These are phyloP conservation scores for Trichophyton benhamiae DNA, from an alignment of 2,329 filamentous ascomycete species.

Conservation along the genomic window DNA sequence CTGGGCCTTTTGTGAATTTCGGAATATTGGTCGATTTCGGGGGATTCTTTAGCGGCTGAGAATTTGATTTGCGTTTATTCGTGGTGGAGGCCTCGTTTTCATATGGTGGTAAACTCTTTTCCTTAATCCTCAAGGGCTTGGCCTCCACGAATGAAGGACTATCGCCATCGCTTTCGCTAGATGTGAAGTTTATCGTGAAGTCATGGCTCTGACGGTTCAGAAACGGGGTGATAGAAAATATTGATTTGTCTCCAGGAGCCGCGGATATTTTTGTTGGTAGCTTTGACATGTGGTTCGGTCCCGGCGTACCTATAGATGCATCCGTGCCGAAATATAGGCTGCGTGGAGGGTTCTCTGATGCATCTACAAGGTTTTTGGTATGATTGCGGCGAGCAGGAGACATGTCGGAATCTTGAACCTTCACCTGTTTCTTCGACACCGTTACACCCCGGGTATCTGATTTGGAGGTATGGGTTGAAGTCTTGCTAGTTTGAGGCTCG, in stretches of 20 bases:
- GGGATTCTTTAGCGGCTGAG: neutral
- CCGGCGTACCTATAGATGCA: constrained; percentile 37
- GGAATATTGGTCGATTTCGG: neutral
- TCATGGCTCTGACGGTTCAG: constrained; percentile 58
- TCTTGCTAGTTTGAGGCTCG: neutral
- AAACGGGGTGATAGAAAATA: constrained; percentile 89
- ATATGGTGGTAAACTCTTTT: neutral
- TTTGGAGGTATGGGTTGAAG: constrained; percentile 22
- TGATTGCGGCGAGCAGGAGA: constrained; percentile 17
- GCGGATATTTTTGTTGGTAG: constrained; percentile 47
- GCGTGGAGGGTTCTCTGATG: neutral
- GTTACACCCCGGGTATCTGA: constrained; percentile 18
- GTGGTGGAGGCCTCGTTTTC: neutral
- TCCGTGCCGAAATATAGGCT: neutral
- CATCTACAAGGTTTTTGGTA: neutral
- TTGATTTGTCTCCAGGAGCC: constrained; percentile 70
- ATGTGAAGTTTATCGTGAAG: neutral
- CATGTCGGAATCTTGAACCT: constrained; percentile 27
- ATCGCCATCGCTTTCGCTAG: neutral
- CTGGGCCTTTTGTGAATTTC: neutral
- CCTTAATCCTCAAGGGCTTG: neutral
- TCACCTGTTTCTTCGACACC: constrained; percentile 22
- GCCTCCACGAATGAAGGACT: neutral
- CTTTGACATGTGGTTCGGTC: constrained; percentile 39
- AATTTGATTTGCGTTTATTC: neutral